A percentile compares a stretch with the other conserved stretches of the same genome.
Conservation (phyloP, 257 asterid genomes). For the Solanum raphanifolium region DNA sequence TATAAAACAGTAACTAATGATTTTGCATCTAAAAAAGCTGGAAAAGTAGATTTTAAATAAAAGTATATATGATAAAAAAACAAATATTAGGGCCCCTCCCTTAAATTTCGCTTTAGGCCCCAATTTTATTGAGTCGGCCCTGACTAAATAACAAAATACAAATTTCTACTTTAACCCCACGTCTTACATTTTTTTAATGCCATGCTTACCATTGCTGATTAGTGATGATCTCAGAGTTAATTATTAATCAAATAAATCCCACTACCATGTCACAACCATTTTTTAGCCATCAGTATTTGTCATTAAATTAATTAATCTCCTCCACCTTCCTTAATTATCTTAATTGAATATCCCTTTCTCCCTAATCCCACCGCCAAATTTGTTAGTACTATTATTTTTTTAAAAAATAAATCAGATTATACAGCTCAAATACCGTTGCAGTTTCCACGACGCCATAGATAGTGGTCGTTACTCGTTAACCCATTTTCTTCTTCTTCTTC, state of each 20-base stretch:
- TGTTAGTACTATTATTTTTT: too few species aligned
- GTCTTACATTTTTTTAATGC: background rate
- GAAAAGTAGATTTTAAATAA: too few species aligned
- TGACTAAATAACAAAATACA: background rate
- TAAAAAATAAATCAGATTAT: background rate
- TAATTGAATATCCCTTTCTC: background rate
- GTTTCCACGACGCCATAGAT: background rate
- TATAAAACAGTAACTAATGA: too few species aligned
- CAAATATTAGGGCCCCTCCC: too few species aligned
- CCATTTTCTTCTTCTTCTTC: background rate
- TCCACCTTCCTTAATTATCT: background rate
- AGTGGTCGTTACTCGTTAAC: constrained; percentile 7
- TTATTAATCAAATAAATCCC: background rate
- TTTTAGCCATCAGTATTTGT: background rate
- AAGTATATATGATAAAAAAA: too few species aligned
- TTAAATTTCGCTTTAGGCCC: too few species aligned
- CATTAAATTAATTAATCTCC: background rate
- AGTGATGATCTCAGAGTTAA: background rate
- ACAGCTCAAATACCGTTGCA: constrained; percentile 7
- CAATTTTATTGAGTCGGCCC: too few species aligned
- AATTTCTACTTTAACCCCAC: background rate
- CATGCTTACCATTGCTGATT: background rate
- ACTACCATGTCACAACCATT: background rate
- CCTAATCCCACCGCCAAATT: background rate
- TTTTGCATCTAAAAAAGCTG: too few species aligned